Conservation (phyloP, 208 protist species). For the Trypanosoma brucei region DNA sequence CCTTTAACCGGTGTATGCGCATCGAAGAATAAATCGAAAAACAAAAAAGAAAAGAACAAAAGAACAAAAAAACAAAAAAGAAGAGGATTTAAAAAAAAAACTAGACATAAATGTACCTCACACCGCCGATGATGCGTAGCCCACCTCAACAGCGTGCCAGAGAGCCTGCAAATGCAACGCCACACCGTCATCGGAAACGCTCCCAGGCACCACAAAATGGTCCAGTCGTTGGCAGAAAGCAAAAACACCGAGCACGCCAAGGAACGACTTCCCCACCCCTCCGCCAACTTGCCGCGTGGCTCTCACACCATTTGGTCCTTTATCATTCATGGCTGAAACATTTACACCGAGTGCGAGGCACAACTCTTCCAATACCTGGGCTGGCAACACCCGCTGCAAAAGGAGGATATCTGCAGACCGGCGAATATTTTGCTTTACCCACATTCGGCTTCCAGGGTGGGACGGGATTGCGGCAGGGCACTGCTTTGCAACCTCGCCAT, state of each 20-base stretch:
- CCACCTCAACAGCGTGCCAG: constrained; percentile 44
- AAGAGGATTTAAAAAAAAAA: too few relatives aligned
- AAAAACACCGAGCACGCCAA: constrained; percentile 58
- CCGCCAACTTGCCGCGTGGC: constrained; percentile 7
- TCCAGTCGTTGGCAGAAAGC: constrained; percentile 63
- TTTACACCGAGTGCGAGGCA: constrained; percentile 42
- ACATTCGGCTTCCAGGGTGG: constrained; percentile 7
- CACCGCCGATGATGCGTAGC: background rate
- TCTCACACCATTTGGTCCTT: background rate
- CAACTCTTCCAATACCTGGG: constrained; percentile 49
- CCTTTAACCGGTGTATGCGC: too few relatives aligned
- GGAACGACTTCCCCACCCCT: constrained; percentile 33
- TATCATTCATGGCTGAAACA: background rate
- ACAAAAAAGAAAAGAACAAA: too few relatives aligned
- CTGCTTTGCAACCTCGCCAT: constrained; percentile 14
- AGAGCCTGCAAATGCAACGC: constrained; percentile 36
- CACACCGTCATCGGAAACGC: constrained; percentile 33
- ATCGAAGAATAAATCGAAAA: too few relatives aligned
- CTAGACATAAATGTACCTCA: constrained; percentile 4
- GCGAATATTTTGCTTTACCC: constrained; percentile 9
- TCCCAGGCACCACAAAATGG: constrained; percentile 39
- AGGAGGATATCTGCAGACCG: constrained; percentile 16
- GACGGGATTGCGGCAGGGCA: constrained; percentile 21
- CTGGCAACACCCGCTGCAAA: constrained; percentile 48
- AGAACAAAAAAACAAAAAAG: too few relatives aligned